Evolutionary conservation across 169 alveolate species (phyloP).

Genomic region (Toxoplasma gondii): DNA sequence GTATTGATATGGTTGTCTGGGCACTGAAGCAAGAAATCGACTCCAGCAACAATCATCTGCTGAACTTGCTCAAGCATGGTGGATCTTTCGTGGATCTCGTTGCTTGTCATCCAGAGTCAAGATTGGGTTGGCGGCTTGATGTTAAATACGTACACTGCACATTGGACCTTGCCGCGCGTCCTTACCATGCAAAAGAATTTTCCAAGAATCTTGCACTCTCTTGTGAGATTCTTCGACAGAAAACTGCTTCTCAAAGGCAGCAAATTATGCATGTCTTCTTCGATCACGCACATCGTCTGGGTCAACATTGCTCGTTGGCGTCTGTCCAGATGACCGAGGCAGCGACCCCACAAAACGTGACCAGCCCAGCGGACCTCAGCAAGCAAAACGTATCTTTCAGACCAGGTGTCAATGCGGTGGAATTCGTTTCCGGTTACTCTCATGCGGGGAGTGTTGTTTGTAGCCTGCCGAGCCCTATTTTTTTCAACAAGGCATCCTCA

Average conservation of each 20-base stretch:
- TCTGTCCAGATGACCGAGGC: background rate
- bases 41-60: background rate
- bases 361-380: no score
- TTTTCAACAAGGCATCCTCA: background rate
- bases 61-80: conserved; percentile 13
- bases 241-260: background rate
- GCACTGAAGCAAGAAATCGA: background rate
- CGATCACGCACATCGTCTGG: background rate
- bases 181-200: background rate
- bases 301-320: background rate
- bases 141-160: background rate
- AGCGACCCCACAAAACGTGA: no score
- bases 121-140: background rate
- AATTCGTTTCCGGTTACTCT: background rate
- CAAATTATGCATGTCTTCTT: background rate
- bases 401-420: background rate
- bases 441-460: background rate
- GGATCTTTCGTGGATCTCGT: background rate
- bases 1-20: background rate
- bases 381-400: no score
- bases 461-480: background rate
- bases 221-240: background rate
- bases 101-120: background rate
- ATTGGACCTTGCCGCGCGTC: background rate
- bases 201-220: background rate